These are phyloP conservation scores for Fusarium sp. DNA, from an alignment of 2,329 filamentous ascomycete genomes.

Conservation along the genomic window DNA sequence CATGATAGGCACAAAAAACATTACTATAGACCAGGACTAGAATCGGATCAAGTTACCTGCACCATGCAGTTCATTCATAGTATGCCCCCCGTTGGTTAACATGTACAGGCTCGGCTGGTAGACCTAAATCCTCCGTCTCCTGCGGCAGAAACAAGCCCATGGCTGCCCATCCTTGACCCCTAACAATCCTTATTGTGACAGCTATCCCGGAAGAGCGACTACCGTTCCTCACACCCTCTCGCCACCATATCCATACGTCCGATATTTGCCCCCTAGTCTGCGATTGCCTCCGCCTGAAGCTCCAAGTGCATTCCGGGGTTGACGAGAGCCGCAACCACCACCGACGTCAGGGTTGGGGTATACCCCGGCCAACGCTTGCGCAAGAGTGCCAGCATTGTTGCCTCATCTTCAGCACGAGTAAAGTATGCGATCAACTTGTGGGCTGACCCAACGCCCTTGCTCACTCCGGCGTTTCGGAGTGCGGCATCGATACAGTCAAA, in stretches of 20 bases:
- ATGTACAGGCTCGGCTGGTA: not conserved
- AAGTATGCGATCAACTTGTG: conserved; percentile 34
- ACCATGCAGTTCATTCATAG: not conserved
- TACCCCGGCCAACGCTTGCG: not conserved
- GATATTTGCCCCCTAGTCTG: not conserved
- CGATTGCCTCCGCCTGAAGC: conserved; percentile 31
- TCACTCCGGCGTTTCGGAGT: conserved; percentile 26
- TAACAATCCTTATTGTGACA: not conserved
- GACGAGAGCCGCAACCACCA: conserved; percentile 28
- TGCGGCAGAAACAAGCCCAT: not conserved
- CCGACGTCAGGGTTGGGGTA: conserved; percentile 28
- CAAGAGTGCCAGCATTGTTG: conserved; percentile 4
- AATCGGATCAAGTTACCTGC: not conserved
- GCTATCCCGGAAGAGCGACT: not conserved
- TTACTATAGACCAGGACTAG: not conserved
- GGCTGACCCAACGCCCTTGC: conserved; percentile 13
- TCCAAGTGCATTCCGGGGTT: conserved; percentile 31
- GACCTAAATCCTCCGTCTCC: not conserved
- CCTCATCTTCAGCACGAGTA: conserved; percentile 25
- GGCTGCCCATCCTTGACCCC: not conserved
- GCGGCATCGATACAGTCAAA: conserved; percentile 33
- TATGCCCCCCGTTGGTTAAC: not conserved
- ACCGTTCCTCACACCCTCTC: not conserved
- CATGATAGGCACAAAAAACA: not conserved
- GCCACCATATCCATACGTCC: not conserved